A percentile compares a stretch with the other conserved stretches of the same genome.
phyloP scores from a whole-genome alignment of 768 basidiomycete species.

The Mycena maculata region DNA sequence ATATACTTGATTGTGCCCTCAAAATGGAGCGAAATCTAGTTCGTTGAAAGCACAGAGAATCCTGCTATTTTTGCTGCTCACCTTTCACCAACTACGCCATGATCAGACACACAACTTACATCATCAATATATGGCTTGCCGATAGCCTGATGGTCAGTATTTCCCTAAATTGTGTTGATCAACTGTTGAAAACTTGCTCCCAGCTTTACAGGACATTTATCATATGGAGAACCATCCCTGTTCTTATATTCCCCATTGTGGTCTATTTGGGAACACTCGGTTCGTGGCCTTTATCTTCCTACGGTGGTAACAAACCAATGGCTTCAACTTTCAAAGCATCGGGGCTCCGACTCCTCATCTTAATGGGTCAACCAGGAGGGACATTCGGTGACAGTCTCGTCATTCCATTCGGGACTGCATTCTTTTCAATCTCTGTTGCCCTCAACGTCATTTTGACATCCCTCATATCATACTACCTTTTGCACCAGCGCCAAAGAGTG shows the following conservation, averaged over 20 bases:
- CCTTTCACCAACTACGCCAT: not conserved
- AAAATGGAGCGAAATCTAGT: not conserved
- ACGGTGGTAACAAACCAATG: too few relatives aligned
- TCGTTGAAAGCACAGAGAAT: not conserved
- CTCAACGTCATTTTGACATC: not conserved
- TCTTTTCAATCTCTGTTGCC: not conserved
- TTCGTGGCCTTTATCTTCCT: not conserved
- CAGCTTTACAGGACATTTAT: constrained; percentile 1
- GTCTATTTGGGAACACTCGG: not conserved
- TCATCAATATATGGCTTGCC: not conserved
- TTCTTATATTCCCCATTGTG: not conserved
- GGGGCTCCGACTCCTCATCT: not conserved
- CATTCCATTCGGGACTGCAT: not conserved
- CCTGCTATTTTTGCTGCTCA: not conserved
- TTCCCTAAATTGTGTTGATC: not conserved
- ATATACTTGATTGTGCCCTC: not conserved
- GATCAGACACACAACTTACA: not conserved
- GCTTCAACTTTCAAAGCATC: not conserved
- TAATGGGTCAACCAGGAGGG: not conserved
- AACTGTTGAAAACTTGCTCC: too few relatives aligned
- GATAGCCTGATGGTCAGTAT: not conserved
- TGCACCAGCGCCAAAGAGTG: not conserved
- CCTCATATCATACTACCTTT: not conserved
- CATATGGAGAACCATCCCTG: not conserved
- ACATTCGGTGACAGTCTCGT: not conserved